Percentiles rank a stretch among this genome's conserved stretches.
These are phyloP conservation scores for Macrocybe sp. DNA, from an alignment of 1,284 basidiomycete genomes.

Conservation along the genomic window DNA sequence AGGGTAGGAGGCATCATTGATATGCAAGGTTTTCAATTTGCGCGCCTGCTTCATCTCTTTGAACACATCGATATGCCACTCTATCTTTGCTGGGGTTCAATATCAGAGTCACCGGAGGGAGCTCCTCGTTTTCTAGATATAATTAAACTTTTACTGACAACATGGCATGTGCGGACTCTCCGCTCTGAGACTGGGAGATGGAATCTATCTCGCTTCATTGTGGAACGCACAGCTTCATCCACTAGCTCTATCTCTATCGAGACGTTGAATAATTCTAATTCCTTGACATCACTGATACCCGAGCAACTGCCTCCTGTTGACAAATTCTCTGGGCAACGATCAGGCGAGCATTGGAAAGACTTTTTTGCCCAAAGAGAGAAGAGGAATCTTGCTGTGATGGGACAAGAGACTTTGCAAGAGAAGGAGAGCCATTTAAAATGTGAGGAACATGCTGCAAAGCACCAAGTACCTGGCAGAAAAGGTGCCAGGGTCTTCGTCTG, in stretches of 20 bases:
- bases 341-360: slow-evolving; percentile 12
- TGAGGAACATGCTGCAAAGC: slow-evolving; percentile 9
- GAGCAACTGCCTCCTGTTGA: slow-evolving; percentile 15
- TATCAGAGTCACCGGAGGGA: neutral
- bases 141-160: too few relatives aligned
- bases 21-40: slow-evolving; percentile 9
- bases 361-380: slow-evolving; percentile 14
- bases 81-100: slow-evolving; percentile 10
- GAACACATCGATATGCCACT: slow-evolving; percentile 2
- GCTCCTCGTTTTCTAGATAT: too few relatives aligned
- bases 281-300: neutral
- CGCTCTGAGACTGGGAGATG: too few relatives aligned
- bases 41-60: slow-evolving; percentile 5
- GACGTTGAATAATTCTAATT: too few relatives aligned
- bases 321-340: slow-evolving; percentile 12
- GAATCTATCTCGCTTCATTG: too few relatives aligned
- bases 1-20: slow-evolving; percentile 16
- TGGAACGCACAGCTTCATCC: too few relatives aligned
- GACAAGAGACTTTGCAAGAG: slow-evolving; percentile 8
- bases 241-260: too few relatives aligned
- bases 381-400: slow-evolving; percentile 6
- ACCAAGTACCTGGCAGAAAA: slow-evolving; percentile 9
- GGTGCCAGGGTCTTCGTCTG: slow-evolving; percentile 4
- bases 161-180: too few relatives aligned
- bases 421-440: slow-evolving; percentile 6